These are phyloP conservation scores for Ogataea kodamae DNA, from an alignment of 805 yeast genomes.

Conservation along the genomic window DNA sequence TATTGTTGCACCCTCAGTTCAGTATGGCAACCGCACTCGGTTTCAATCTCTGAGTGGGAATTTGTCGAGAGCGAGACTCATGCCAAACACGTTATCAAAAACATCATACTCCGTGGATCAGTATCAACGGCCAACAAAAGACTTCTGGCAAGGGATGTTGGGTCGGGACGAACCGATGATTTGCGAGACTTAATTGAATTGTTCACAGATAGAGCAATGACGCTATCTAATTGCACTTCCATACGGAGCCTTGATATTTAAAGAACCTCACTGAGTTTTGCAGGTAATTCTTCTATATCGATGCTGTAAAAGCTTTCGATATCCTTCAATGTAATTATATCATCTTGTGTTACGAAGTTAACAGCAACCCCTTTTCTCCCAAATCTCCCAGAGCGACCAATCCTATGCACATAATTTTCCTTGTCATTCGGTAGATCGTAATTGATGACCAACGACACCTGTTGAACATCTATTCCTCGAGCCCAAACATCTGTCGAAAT, in stretches of 20 bases:
- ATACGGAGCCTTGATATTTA: conserved; percentile 8
- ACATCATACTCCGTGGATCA: no score
- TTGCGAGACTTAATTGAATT: conserved; percentile 19
- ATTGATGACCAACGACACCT: conserved; percentile 90
- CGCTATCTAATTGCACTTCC: conserved; percentile 1
- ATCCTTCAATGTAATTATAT: conserved; percentile 70
- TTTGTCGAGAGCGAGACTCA: conserved; percentile 13
- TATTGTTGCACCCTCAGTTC: conserved; percentile 13
- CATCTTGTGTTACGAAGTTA: conserved; percentile 84
- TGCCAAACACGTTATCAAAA: conserved; percentile 4
- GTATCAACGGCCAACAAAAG: no score
- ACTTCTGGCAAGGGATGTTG: no score
- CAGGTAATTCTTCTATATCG: conserved; percentile 92
- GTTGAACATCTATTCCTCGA: conserved; percentile 97
- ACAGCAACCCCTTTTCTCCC: conserved; percentile 98
- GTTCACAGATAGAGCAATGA: conserved; percentile 11
- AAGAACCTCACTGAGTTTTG: conserved; percentile 26
- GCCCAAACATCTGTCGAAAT: conserved; percentile 96
- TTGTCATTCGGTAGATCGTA: conserved; percentile 87
- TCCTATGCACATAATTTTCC: conserved; percentile 95
- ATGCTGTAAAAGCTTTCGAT: conserved; percentile 88
- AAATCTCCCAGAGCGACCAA: conserved; percentile 97
- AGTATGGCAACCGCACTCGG: conserved; percentile 15
- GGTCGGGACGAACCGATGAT: no score
- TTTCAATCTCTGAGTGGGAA: conserved; percentile 14